These are phyloP conservation scores for Russula brevipes DNA, from an alignment of 768 basidiomycete genomes.

Conservation along the genomic window DNA sequence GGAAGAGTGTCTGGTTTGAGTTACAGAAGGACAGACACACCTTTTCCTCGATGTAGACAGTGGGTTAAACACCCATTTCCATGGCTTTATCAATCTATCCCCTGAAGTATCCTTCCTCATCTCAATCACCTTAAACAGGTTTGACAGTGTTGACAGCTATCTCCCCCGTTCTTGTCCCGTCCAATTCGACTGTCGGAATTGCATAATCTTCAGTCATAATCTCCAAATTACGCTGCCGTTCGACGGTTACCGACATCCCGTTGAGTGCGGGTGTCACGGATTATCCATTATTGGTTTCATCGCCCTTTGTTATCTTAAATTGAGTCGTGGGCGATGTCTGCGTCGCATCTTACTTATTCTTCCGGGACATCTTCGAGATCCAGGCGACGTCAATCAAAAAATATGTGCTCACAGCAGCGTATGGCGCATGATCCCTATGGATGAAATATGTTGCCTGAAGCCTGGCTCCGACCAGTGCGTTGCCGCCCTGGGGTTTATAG, in stretches of 20 bases:
- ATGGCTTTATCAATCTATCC: neutral
- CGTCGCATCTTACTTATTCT: neutral
- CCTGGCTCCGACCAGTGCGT: neutral
- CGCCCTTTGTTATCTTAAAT: neutral
- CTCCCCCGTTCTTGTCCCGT: neutral
- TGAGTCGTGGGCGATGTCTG: neutral
- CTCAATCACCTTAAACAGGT: neutral
- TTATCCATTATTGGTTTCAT: neutral
- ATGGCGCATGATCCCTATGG: neutral
- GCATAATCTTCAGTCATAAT: conserved; percentile 1
- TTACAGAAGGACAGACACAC: no score
- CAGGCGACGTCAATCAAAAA: neutral
- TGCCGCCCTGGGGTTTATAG: neutral
- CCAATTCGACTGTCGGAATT: neutral
- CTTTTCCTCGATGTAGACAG: neutral
- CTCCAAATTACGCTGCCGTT: neutral
- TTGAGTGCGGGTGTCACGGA: neutral
- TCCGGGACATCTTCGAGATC: neutral
- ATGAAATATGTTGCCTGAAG: neutral
- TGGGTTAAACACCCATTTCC: neutral
- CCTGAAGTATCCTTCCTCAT: neutral
- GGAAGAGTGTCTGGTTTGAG: no score
- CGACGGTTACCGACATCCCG: neutral
- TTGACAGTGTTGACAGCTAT: neutral
- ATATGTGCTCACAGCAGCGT: neutral